phyloP scores from a whole-genome alignment of 176 grass and related monocot genomes.

The Phyllostachys edulis region DNA sequence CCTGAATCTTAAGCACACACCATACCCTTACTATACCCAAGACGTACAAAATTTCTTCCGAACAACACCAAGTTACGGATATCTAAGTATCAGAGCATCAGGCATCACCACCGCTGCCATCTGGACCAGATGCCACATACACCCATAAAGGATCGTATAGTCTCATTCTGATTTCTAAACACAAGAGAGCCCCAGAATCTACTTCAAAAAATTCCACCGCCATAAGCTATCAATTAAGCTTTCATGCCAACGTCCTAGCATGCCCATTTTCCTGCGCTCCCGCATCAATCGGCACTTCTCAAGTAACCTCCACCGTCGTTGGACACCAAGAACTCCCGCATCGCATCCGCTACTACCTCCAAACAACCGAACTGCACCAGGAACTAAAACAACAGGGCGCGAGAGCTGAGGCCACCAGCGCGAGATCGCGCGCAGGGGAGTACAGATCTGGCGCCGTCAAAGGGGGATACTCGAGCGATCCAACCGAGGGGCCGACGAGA shows the following conservation, averaged over 20 bases:
- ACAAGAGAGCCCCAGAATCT: not conserved
- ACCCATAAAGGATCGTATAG: not conserved
- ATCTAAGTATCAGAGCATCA: not conserved
- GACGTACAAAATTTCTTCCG: not conserved
- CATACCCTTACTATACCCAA: not conserved
- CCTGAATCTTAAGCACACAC: not conserved
- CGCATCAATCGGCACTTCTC: not conserved
- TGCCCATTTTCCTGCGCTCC: not conserved
- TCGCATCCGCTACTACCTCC: not conserved
- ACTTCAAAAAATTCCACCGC: not conserved
- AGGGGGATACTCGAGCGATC: not conserved
- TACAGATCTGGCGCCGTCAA: conserved; percentile 23
- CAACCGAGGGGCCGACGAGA: not conserved
- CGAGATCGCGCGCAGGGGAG: conserved; percentile 24
- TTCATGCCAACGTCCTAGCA: not conserved
- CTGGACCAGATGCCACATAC: not conserved
- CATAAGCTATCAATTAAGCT: not conserved
- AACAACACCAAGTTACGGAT: not conserved
- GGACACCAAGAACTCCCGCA: not conserved
- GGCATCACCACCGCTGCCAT: not conserved
- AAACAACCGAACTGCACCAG: not conserved
- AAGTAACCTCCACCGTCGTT: not conserved
- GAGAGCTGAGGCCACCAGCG: not conserved
- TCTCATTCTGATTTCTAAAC: not conserved
- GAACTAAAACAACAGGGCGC: not conserved